Evolutionary conservation across 495 filamentous ascomycete species (phyloP).

Genomic region (Penicillium chermesinum): DNA sequence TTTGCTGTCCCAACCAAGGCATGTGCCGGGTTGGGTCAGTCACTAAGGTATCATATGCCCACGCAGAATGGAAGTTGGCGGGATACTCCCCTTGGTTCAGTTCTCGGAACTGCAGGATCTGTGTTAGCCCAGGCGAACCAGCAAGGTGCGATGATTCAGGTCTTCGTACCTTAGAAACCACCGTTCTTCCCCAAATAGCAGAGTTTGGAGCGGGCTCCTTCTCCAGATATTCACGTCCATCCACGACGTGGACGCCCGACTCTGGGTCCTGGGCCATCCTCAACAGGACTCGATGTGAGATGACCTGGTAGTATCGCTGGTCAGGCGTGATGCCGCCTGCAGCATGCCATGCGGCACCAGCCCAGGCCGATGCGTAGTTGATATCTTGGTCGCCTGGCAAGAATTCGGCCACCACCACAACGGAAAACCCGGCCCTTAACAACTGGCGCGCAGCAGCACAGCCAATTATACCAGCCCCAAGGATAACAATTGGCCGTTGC

Average conservation of each 20-base stretch:
- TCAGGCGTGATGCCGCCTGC: slow-evolving; percentile 37
- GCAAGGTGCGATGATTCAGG: not conserved
- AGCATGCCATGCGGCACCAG: slow-evolving; percentile 43
- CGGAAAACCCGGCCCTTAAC: slow-evolving; percentile 33
- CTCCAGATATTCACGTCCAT: slow-evolving; percentile 36
- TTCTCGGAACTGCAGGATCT: slow-evolving; percentile 29
- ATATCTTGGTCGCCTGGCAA: slow-evolving; percentile 39
- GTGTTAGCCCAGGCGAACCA: not conserved
- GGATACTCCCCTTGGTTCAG: slow-evolving; percentile 33
- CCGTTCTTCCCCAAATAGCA: slow-evolving; percentile 35
- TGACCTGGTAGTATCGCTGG: slow-evolving; percentile 36
- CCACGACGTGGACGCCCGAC: slow-evolving; percentile 36
- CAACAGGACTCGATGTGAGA: slow-evolving; percentile 34
- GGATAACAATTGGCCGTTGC: slow-evolving; percentile 36
- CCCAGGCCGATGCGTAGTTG: slow-evolving; percentile 44
- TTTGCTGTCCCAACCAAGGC: slow-evolving; percentile 31
- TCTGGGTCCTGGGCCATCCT: slow-evolving; percentile 36
- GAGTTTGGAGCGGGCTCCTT: slow-evolving; percentile 31
- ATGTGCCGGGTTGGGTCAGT: slow-evolving; percentile 41
- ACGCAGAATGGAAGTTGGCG: slow-evolving; percentile 30
- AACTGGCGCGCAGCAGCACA: slow-evolving; percentile 39
- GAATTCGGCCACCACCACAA: slow-evolving; percentile 38
- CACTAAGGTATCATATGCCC: slow-evolving; percentile 39
- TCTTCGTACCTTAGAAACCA: slow-evolving; percentile 32
- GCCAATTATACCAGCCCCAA: slow-evolving; percentile 42